These are phyloP conservation scores for Chalciporus piperatus DNA, from an alignment of 768 basidiomycete genomes.

Conservation along the genomic window DNA sequence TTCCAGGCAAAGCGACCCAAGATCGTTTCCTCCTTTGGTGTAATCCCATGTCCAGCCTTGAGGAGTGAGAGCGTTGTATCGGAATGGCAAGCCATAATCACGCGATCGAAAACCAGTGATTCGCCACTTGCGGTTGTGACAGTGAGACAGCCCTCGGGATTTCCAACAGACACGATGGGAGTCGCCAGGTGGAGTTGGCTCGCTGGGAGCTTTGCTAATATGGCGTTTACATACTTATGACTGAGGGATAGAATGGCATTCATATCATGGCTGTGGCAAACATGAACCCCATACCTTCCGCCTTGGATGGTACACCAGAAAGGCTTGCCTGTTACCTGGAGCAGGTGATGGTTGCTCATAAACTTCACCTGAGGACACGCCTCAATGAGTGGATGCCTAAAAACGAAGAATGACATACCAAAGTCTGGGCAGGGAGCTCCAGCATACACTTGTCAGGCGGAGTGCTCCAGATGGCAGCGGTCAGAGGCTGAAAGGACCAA, in stretches of 20 bases:
- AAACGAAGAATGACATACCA: constrained; percentile 36
- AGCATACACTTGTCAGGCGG: constrained; percentile 65
- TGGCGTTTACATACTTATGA: constrained; percentile 62
- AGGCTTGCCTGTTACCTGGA: constrained; percentile 69
- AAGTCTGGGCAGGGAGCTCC: constrained; percentile 68
- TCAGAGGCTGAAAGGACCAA: constrained; percentile 57
- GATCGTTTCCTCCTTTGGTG: constrained; percentile 51
- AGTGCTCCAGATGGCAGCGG: constrained; percentile 78
- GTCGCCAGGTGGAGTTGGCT: constrained; percentile 58
- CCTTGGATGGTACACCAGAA: constrained; percentile 71
- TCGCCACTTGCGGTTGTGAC: constrained; percentile 48
- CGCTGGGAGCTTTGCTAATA: constrained; percentile 52
- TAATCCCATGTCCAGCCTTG: constrained; percentile 47
- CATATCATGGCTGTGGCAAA: background rate
- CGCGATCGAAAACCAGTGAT: constrained; percentile 56
- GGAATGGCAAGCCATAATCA: constrained; percentile 73
- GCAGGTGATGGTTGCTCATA: constrained; percentile 70
- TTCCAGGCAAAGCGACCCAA: constrained; percentile 64
- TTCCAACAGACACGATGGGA: constrained; percentile 47
- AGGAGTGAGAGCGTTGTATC: constrained; percentile 54
- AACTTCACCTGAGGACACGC: constrained; percentile 50
- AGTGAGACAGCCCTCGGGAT: constrained; percentile 31
- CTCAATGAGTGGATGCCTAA: background rate
- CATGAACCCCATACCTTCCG: constrained; percentile 53
- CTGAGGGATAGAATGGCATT: constrained; percentile 31